A percentile compares a stretch with the other conserved stretches of the same genome.
Conservation (phyloP, 768 basidiomycete species). For the Phanerochaete carnosa region DNA sequence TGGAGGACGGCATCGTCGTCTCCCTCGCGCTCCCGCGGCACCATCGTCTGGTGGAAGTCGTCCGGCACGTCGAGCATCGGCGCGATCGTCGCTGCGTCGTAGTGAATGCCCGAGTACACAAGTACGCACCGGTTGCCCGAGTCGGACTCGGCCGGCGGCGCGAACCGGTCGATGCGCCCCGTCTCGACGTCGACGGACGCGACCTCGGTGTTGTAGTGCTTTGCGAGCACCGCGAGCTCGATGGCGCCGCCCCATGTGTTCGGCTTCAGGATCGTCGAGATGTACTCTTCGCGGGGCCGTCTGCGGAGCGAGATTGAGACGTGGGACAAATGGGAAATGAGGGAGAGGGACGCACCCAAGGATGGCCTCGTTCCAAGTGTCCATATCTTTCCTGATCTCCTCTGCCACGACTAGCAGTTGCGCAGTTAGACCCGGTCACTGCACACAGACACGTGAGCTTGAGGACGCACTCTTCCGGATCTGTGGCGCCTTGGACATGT, state of each 20-base stretch:
- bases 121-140: constrained; percentile 49
- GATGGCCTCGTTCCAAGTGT: constrained; percentile 79
- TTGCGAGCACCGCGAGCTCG: constrained; percentile 81
- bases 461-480: constrained; percentile 67
- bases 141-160: constrained; percentile 44
- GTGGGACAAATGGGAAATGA: background rate
- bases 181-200: constrained; percentile 90
- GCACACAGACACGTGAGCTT: background rate
- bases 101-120: constrained; percentile 97
- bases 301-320: constrained; percentile 35
- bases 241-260: constrained; percentile 95
- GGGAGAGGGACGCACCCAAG: constrained; percentile 58
- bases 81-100: constrained; percentile 85
- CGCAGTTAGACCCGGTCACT: background rate
- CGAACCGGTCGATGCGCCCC: constrained; percentile 82
- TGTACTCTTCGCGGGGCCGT: constrained; percentile 65
- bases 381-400: constrained; percentile 68
- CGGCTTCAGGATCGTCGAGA: constrained; percentile 74
- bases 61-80: constrained; percentile 70
- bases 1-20: constrained; percentile 53
- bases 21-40: constrained; percentile 52
- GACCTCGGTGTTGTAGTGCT: constrained; percentile 83
- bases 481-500: constrained; percentile 61
- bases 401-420: constrained; percentile 69
- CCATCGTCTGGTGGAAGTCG: constrained; percentile 87